These are phyloP conservation scores for Didymella sp. DNA, from an alignment of 2,329 filamentous ascomycete genomes.

Conservation along the genomic window DNA sequence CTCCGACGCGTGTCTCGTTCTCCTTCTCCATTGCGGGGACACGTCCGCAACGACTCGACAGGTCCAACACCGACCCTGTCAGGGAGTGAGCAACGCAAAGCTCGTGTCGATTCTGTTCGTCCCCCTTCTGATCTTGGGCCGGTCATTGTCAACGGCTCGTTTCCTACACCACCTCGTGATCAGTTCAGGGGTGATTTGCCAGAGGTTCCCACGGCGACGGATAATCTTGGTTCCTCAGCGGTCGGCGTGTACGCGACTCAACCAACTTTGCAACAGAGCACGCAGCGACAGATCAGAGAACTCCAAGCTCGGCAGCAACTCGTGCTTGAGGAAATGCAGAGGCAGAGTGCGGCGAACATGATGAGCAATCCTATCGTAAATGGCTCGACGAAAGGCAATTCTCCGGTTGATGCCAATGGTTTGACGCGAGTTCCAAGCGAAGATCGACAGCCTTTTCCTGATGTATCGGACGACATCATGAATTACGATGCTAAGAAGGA, in stretches of 20 bases:
- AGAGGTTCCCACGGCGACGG: constrained; percentile 30
- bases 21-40: constrained; percentile 56
- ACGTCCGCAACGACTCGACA: constrained; percentile 52
- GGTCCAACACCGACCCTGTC: constrained; percentile 25
- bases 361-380: constrained; percentile 35
- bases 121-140: constrained; percentile 42
- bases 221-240: constrained; percentile 19
- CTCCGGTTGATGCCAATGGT: constrained; percentile 30
- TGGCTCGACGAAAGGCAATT: constrained; percentile 31
- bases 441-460: constrained; percentile 36
- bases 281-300: constrained; percentile 36
- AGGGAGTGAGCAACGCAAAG: constrained; percentile 32
- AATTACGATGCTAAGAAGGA: constrained; percentile 37
- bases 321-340: constrained; percentile 43
- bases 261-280: constrained; percentile 36
- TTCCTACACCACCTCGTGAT: constrained; percentile 39
- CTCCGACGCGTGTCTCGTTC: constrained; percentile 52
- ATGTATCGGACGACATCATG: constrained; percentile 38
- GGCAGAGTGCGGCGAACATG: constrained; percentile 36
- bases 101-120: constrained; percentile 38
- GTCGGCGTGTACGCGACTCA: constrained; percentile 37
- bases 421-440: constrained; percentile 34
- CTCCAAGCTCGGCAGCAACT: constrained; percentile 42
- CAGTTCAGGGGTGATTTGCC: constrained; percentile 35
- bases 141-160: constrained; percentile 52